Evolutionary conservation across 1,139 yeast genomes (phyloP), one percentile per base, ranked within the genome.

Genomic region (Saccharomycopsis crataegensis): DNA sequence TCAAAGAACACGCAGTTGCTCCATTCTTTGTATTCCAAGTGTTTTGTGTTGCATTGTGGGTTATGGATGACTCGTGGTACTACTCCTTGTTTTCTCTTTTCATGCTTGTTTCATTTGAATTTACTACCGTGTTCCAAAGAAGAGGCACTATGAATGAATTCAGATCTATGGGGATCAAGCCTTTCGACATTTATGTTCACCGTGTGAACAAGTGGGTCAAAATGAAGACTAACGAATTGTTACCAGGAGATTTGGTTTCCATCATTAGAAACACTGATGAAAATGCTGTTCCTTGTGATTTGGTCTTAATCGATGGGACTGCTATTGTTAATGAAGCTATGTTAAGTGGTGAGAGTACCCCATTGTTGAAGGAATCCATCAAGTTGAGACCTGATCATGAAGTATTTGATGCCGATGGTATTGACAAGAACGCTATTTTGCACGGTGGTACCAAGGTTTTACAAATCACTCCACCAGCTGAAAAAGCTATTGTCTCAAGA

Each of bases 331-430:
- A 91, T 66, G 99, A 91, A 73, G 98, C 98, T 38, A 91, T 91
- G 98, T 82, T 91, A 58, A 87, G 96, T 5, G 99, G 99, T 67
- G 99, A 93, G 73, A 88, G 96, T 7, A 93, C 99, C 49, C 99
- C 99, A 8, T 75, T 93, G 62, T 80, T 94, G 65, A 93, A 93
- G 67, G 99, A 93, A 70, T 86, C 96, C 2, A 80, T 91, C 60
- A 83, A 81, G 61, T 79, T 88, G 62, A 87, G 99, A 70, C 96
- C 96, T 34, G 70, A 75, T 33, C 70, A 76, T 31, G 97, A 88
- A 50, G 62, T 61, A 3, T 74, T 90, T 60, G 86, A 86, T 61
- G 72, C 86, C 4, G 94, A 88, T 56, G 91, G 95, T 38, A 66
- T 88, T 52, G 99, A 94, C 70, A 90, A 90, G 68, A 91, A 90